Base-by-base conservation (phyloP, 2,329 filamentous ascomycete genomes). In the Arthrobotrys entomopaga region DNA sequence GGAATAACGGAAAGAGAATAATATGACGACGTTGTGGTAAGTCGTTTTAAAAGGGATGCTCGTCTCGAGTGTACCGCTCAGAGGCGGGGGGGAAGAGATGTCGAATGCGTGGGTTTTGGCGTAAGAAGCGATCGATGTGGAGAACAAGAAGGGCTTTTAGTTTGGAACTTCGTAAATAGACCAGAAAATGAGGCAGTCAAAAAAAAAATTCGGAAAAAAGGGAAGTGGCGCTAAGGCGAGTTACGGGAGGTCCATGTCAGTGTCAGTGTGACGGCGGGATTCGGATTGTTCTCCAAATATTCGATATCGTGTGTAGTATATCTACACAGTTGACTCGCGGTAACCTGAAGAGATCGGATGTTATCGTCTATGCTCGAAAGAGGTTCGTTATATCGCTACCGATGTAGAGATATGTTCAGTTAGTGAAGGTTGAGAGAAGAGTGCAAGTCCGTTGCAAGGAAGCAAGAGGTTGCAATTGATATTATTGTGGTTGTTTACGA, bases 61-160 rank as follows among this genome's bases (percentile, higher is more conserved):
- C 29, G 48, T 24, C 20, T 50, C 16, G 16, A n/a, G 13, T 26
- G 57, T 22, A 49, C 61, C 69, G 69, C 56, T 50, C 61, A 46
- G 42, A 61, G 60, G 56, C 60, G 69, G 69, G 57, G 40, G 49
- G 19, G 22, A 58, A 53, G 6, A 34, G 29, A 72, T 65, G 38
- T 50, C 26, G 56, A 58, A 60, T 48, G 48, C 48, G 67, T 72
- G 54, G 54, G 54, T 72, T 56, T 50, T 34, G 29, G 29, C 56
- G 60, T 22, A 52, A 60, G n/a, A 46, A 65, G 60, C 43, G 48
- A 24, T 58, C 34, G 61, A 66, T 66, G 69, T 73, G 69, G 61
- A 73, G 60, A 65, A 59, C 57, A 53, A 53, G n/a, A 53, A 19
- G 16, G 20, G 6, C n/a, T 34, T 26, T 34, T 34, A 46, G 42